Conservation (phyloP, 495 filamentous ascomycete genomes). For the Penicillium alfredii region DNA sequence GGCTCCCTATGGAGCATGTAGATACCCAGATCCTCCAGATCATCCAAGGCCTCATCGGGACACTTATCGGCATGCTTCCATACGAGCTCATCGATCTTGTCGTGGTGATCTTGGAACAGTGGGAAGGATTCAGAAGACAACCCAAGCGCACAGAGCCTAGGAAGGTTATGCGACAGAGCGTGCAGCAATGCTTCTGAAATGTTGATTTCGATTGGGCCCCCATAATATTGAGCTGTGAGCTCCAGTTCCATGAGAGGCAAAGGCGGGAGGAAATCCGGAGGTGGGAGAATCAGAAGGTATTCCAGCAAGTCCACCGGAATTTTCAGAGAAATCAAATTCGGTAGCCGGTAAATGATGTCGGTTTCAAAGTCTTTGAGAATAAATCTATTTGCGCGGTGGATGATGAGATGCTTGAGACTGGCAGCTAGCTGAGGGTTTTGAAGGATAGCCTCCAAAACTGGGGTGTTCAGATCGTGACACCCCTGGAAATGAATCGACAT, state of each 20-base stretch:
- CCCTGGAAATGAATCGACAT: conserved; percentile 20
- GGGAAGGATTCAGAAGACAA: conserved; percentile 15
- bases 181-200: neutral
- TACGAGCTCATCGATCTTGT: conserved; percentile 5
- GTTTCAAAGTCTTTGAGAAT: neutral
- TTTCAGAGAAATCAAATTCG: neutral
- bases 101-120: too few species aligned
- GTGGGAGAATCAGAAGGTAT: conserved; percentile 1
- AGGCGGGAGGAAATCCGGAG: neutral
- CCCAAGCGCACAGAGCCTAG: neutral
- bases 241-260: conserved; percentile 3
- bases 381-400: neutral
- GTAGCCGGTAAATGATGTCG: neutral
- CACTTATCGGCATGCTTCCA: conserved; percentile 6
- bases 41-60: conserved; percentile 5
- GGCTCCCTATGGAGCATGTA: too few species aligned
- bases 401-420: neutral
- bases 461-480: conserved; percentile 19
- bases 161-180: neutral
- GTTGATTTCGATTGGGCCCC: neutral
- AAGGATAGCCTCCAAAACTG: conserved; percentile 1
- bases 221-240: conserved; percentile 1
- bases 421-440: conserved; percentile 6
- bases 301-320: conserved; percentile 4
- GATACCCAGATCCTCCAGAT: conserved; percentile 4